Base-by-base conservation (phyloP, 2,329 filamentous ascomycete species). In the Cercospora brassicicola region DNA sequence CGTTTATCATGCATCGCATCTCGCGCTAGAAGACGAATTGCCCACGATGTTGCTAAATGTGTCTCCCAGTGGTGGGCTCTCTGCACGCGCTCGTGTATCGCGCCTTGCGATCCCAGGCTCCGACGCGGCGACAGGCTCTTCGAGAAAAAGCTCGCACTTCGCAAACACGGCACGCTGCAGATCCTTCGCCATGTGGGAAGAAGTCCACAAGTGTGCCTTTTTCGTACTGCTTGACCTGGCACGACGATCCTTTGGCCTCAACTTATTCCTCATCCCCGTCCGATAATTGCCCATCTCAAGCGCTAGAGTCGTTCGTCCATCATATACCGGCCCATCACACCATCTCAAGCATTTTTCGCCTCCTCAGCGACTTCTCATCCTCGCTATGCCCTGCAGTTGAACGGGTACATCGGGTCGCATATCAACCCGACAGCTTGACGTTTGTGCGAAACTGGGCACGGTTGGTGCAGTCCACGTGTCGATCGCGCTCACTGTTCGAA, bases 31-130 rank as follows among this genome's bases (percentile, higher is more conserved):
- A 53, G 28, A 15, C 18, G 23, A 61, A 5, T 64, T 28, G 62
- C 42, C 45, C 66, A 59, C 62, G 56, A 68, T 67, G 66, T 15
- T 68, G 53, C 66, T 68, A 68, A 65, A 63, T 62, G 56, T 26
- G 36, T 59, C 53, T 45, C 20, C 39, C 28, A 62, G 53, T 59
- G 48, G 20, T 62, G 36, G 45, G 18, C 31, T 53, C 31, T 53
- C 59, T 68, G 63, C 63, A 63, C 63, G 63, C 62, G 62, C 59
- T 62, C 33, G 45, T 64, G 62, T 65, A 45, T 62, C 36, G 39
- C 53, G 36, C 20, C 56, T 60, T 56, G 51, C 31, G 51, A 48
- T 48, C 31, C 26, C 55, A 65, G 33, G 36, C 15, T 42, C 42
- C 36, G 39, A 8, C 28, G 28, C 28, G 28, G 28, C 28, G 28